Conservation (phyloP, 106 monocot species). For the Phalaenopsis aphrodite region DNA sequence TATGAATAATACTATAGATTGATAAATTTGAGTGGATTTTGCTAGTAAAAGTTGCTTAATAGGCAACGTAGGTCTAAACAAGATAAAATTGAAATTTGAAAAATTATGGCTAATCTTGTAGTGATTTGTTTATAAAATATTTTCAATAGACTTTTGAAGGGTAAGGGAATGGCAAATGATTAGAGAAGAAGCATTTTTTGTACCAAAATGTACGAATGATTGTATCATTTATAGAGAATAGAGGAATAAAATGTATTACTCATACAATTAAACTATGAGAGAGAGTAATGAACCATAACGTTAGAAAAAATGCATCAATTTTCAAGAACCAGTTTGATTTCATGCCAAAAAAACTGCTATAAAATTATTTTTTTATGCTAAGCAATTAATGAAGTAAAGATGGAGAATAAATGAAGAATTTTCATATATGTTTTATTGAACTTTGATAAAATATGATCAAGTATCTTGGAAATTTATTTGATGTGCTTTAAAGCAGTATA, state of each 20-base stretch:
- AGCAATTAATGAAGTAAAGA: background rate
- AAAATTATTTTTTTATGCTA: background rate
- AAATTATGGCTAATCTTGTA: background rate
- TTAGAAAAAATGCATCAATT: background rate
- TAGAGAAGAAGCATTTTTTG: background rate
- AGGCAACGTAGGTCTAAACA: too few relatives aligned
- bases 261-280: background rate
- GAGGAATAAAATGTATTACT: background rate
- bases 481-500: background rate
- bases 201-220: background rate
- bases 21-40: too few relatives aligned
- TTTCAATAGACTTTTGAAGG: background rate
- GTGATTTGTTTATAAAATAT: background rate
- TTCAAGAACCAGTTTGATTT: background rate
- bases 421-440: background rate
- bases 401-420: background rate
- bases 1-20: too few relatives aligned
- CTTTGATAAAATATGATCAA: background rate
- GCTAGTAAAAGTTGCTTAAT: too few relatives aligned
- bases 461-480: background rate
- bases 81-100: background rate
- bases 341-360: background rate
- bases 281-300: background rate
- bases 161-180: background rate
- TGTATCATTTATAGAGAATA: background rate